These are phyloP conservation scores for Leucosporidium yakuticum DNA, from an alignment of 768 basidiomycete species.

Conservation along the genomic window DNA sequence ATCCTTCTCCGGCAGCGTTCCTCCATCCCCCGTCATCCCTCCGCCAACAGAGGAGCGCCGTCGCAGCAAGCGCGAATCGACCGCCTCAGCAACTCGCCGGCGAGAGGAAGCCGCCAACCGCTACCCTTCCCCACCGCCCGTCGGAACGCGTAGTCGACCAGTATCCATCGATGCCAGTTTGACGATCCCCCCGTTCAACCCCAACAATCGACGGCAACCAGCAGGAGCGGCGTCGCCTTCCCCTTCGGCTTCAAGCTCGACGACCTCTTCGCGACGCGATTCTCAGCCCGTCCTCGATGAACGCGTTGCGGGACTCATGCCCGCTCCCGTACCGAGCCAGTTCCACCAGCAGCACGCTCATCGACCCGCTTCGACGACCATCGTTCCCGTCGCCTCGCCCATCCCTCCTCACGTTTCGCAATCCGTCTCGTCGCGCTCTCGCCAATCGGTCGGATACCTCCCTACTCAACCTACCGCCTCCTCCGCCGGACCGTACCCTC, in stretches of 20 bases:
- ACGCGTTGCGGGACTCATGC: background rate
- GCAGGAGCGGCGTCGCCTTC: background rate
- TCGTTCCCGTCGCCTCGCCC: constrained; percentile 7
- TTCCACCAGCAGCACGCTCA: background rate
- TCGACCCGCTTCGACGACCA: constrained; percentile 3
- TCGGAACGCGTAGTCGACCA: background rate
- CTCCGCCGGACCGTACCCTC: constrained; percentile 27
- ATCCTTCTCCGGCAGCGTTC: background rate
- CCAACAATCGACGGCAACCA: constrained; percentile 23
- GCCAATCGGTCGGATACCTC: constrained; percentile 32
- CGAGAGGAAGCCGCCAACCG: constrained; percentile 1
- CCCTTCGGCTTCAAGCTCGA: too few species aligned
- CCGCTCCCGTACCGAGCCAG: constrained; percentile 2
- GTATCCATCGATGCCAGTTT: constrained; percentile 20
- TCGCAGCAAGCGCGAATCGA: constrained; percentile 9
- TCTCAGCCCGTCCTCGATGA: too few species aligned
- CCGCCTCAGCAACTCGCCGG: background rate
- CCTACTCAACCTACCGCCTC: constrained; percentile 10
- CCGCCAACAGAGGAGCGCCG: constrained; percentile 1
- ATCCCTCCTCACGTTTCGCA: background rate
- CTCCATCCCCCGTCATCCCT: background rate
- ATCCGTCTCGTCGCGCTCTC: constrained; percentile 2
- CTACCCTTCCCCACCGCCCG: constrained; percentile 5
- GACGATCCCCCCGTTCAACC: constrained; percentile 35
- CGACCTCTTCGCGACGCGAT: too few species aligned